These are phyloP conservation scores for Leccinum arenicola DNA, from an alignment of 768 basidiomycete genomes.

Conservation along the genomic window DNA sequence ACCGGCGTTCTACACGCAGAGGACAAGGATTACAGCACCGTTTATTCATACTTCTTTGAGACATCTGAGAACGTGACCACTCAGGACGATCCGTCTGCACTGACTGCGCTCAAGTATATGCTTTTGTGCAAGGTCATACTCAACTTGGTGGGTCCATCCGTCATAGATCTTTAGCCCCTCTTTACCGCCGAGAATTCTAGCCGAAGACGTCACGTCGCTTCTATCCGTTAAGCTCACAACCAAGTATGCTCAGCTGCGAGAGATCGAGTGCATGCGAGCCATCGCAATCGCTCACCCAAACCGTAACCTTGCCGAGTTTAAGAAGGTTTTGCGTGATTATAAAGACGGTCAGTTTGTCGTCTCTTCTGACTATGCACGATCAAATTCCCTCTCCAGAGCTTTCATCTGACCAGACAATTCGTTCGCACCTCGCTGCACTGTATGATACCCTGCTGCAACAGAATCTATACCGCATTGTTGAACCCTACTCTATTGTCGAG, in stretches of 20 bases:
- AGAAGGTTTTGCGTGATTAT: conserved; percentile 83
- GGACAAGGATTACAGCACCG: conserved; percentile 97
- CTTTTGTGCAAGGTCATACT: conserved; percentile 98
- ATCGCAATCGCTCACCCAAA: conserved; percentile 93
- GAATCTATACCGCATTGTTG: conserved; percentile 91
- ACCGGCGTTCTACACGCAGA: conserved; percentile 90
- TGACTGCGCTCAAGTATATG: conserved; percentile 96
- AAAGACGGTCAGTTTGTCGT: conserved; percentile 54
- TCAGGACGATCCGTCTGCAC: conserved; percentile 72
- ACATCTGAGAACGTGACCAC: conserved; percentile 86
- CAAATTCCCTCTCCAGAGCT: conserved; percentile 55
- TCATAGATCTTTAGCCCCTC: neutral
- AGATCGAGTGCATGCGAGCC: conserved; percentile 96
- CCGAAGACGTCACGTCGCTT: conserved; percentile 92
- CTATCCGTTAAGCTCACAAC: conserved; percentile 83
- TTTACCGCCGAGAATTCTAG: conserved; percentile 37
- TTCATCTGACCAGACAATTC: conserved; percentile 92
- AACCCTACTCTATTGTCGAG: conserved; percentile 93
- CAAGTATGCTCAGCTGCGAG: conserved; percentile 82
- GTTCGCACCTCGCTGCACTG: conserved; percentile 87
- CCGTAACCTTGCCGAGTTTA: conserved; percentile 85
- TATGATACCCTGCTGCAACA: conserved; percentile 97
- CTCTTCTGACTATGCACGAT: neutral
- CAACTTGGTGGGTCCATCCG: conserved; percentile 62
- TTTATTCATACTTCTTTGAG: conserved; percentile 96